Evolutionary conservation across 345 rosid genomes (phyloP).

Genomic region (Euphorbia lathyris): DNA sequence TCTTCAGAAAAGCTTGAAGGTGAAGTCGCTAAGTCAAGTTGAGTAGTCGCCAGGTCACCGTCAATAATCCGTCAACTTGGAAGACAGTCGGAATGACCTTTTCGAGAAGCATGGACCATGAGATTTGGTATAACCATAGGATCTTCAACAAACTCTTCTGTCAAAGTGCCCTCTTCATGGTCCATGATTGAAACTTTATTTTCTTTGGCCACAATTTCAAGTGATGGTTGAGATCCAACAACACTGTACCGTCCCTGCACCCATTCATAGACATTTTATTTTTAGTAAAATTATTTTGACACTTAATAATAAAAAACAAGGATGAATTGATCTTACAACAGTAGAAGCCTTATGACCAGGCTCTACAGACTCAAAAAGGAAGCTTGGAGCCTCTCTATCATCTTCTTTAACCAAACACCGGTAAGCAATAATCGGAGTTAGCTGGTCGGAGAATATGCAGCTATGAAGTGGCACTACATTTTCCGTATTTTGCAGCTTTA

Average conservation of each 20-base stretch:
- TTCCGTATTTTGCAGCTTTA: constrained; percentile 59
- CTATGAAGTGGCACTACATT: constrained; percentile 64
- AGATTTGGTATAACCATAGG: constrained; percentile 58
- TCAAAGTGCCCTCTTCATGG: background rate
- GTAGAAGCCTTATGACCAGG: constrained; percentile 55
- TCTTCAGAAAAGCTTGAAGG: too few species aligned
- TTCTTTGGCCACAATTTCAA: background rate
- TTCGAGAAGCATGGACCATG: too few species aligned
- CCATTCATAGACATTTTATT: constrained; percentile 17
- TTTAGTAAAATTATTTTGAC: background rate
- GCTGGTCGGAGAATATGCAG: constrained; percentile 81
- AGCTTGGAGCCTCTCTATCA: constrained; percentile 83
- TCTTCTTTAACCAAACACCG: constrained; percentile 82
- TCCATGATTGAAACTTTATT: background rate
- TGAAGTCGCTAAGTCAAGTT: too few species aligned
- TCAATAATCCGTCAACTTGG: too few species aligned
- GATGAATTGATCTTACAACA: constrained; percentile 42
- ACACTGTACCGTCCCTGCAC: constrained; percentile 72
- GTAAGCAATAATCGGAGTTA: constrained; percentile 82
- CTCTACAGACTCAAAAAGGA: constrained; percentile 81
- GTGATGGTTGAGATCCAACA: constrained; percentile 49
- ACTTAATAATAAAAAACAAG: background rate
- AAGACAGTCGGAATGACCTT: too few species aligned
- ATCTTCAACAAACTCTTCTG: background rate
- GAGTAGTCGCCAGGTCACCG: too few species aligned